Evolutionary conservation across 2,329 filamentous ascomycete genomes (phyloP), one percentile per base, ranked within the genome.

Genomic region (Fusarium albidum): DNA sequence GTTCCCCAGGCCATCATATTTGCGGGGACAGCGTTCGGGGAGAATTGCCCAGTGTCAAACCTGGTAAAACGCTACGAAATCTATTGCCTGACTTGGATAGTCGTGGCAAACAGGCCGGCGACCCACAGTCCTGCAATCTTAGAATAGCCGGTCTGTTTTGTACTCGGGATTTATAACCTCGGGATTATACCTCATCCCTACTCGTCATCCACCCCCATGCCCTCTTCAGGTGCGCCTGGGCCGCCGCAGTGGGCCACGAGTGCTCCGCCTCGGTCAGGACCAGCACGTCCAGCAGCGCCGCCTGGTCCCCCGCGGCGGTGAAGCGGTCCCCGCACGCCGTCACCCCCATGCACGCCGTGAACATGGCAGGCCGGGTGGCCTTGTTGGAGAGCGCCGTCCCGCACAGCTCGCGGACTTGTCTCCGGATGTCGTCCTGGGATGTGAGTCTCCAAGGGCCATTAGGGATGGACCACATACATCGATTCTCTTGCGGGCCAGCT

Each of bases 301-400:
- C 71, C 59, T 83, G 81, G 39, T 83, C 80, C 14, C 57, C 49
- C 10, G 68, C 67, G 26, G 79, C 72, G 3, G 69, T 70, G 46
- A 83, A 83, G 39, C 77, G 75, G 57, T 83, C 81, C 1, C 82
- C 82, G 49, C 75, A 68, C n/a, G 63, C 57, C 2, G 78, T 77
- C 57, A 84, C 82, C 3, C 80, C 81, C 76, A 84, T 81, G 14
- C 77, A 82, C 0, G 80, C 79, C 1, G 80, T 82, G 51, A 85
- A 83, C 70, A 84, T 77, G 34, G 77, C 77, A 0, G 84, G 83
- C 21, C 83, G 79, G 2, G 78, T 82, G 67, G 76, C 77, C 32
- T 78, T 73, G 64, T 87, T 87, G 25, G 79, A 80, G 10, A 82
- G 67, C 0, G 82, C 83, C 29, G 86, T 85, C 2, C 85, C 85